Evolutionary conservation across 1,284 basidiomycete genomes (phyloP).

Genomic region (Microbotryomycetes sp.): DNA sequence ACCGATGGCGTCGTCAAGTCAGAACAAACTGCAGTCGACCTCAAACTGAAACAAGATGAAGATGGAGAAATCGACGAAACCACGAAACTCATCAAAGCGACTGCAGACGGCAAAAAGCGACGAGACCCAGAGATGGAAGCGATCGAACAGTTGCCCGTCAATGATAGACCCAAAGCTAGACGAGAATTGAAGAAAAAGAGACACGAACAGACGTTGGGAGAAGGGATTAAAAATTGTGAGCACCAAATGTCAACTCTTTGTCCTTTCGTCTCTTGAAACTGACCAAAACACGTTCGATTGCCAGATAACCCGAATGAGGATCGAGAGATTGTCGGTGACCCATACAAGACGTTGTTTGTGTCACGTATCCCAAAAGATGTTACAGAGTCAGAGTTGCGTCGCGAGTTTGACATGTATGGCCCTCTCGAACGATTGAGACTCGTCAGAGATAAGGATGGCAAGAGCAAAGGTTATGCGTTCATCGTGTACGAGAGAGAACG

Average conservation of each 20-base stretch:
- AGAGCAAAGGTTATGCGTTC: constrained; percentile 89
- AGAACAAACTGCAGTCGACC: constrained; percentile 42
- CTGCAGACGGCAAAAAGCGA: constrained; percentile 2
- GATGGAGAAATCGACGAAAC: not conserved
- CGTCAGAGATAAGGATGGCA: constrained; percentile 64
- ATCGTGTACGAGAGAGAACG: constrained; percentile 95
- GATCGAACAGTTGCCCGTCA: constrained; percentile 7
- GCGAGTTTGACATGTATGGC: constrained; percentile 93
- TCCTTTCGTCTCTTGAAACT: not conserved
- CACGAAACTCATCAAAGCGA: not conserved
- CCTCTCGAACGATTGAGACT: constrained; percentile 87
- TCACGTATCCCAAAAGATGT: constrained; percentile 86
- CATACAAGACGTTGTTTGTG: constrained; percentile 97
- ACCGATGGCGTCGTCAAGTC: constrained; percentile 24
- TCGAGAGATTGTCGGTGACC: constrained; percentile 87
- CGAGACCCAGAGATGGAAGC: constrained; percentile 14
- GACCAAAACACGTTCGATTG: not conserved
- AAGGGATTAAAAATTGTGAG: constrained; percentile 26
- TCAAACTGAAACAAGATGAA: constrained; percentile 34
- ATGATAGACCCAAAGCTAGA: constrained; percentile 19
- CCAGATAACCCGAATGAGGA: constrained; percentile 87
- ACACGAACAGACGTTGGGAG: constrained; percentile 22
- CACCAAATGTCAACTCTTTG: not conserved
- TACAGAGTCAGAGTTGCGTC: constrained; percentile 81
- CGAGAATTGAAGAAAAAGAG: constrained; percentile 15